phyloP scores from a whole-genome alignment of 1,284 basidiomycete genomes.

The Wolfiporia cocos region DNA sequence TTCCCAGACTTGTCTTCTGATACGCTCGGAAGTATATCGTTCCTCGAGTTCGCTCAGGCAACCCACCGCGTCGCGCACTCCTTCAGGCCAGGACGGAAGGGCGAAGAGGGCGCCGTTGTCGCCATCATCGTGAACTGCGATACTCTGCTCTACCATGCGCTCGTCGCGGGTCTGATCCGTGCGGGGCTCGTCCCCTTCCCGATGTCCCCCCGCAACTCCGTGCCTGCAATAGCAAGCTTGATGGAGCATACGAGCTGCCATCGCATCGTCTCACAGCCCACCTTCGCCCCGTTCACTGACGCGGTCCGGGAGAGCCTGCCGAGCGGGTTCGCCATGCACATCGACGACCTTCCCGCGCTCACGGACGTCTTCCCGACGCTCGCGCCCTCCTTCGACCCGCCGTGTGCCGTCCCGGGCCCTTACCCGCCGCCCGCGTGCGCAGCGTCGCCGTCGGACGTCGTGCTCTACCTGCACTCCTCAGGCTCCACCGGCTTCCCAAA shows the following conservation, averaged over 20 bases:
- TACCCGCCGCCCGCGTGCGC: slow-evolving; percentile 6
- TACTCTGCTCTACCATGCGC: slow-evolving; percentile 26
- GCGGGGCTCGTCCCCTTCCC: slow-evolving; percentile 29
- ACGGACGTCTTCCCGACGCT: slow-evolving; percentile 11
- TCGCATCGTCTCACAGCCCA: slow-evolving; percentile 11
- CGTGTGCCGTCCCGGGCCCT: background rate
- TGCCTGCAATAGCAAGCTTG: slow-evolving; percentile 24
- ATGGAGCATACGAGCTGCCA: slow-evolving; percentile 16
- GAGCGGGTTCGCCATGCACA: slow-evolving; percentile 3
- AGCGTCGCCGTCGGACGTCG: slow-evolving; percentile 1
- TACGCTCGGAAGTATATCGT: slow-evolving; percentile 7
- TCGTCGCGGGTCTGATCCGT: slow-evolving; percentile 23
- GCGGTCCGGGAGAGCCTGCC: slow-evolving; percentile 8
- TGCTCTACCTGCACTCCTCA: slow-evolving; percentile 17
- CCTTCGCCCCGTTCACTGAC: slow-evolving; percentile 7
- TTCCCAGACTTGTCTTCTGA: slow-evolving; percentile 6
- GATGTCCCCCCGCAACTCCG: slow-evolving; percentile 28
- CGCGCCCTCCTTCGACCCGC: background rate
- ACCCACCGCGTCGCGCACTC: slow-evolving; percentile 27
- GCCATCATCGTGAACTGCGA: slow-evolving; percentile 27
- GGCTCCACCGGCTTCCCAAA: slow-evolving; percentile 19
- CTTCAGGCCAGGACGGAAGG: slow-evolving; percentile 20
- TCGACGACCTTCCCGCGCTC: slow-evolving; percentile 13
- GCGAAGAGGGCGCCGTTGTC: slow-evolving; percentile 23
- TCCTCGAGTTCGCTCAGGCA: slow-evolving; percentile 20